Conservation (phyloP, 148 eudicot genomes). For the Cornus kousa region DNA sequence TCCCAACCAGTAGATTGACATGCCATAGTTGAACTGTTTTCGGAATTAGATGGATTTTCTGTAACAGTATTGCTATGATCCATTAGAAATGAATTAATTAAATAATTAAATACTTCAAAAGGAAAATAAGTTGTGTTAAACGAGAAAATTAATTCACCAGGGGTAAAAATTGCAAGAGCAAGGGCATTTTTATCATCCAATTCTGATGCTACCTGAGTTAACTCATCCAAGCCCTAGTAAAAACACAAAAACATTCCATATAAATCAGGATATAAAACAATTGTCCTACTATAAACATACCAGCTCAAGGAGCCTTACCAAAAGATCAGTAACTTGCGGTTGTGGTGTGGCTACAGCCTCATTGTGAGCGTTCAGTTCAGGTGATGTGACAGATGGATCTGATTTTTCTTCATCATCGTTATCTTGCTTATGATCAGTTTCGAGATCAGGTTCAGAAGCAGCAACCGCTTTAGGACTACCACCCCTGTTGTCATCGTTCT, state of each 20-base stretch:
- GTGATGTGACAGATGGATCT: conserved; percentile 1
- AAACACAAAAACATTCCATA: neutral
- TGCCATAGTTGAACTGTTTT: conserved; percentile 6
- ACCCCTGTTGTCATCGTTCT: conserved; percentile 13
- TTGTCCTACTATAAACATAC: neutral
- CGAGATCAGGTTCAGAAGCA: conserved; percentile 6
- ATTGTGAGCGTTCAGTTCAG: neutral
- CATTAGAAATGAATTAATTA: neutral
- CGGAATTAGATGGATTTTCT: neutral
- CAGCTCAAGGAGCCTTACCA: conserved; percentile 12
- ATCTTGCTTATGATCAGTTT: conserved; percentile 10
- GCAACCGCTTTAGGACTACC: conserved; percentile 8
- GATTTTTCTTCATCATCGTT: neutral
- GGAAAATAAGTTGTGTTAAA: neutral
- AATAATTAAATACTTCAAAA: neutral
- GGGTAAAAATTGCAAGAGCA: conserved; percentile 1
- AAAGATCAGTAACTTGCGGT: conserved; percentile 13
- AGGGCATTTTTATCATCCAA: conserved; percentile 11
- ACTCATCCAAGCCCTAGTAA: conserved; percentile 29
- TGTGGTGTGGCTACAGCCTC: conserved; percentile 9
- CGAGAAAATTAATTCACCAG: conserved; percentile 14
- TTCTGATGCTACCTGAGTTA: conserved; percentile 14
- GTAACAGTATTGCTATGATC: neutral
- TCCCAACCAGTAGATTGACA: conserved; percentile 27
- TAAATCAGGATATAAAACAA: neutral